These are phyloP conservation scores for Asterophora lycoperdoides DNA, from an alignment of 768 basidiomycete species.

Conservation along the genomic window DNA sequence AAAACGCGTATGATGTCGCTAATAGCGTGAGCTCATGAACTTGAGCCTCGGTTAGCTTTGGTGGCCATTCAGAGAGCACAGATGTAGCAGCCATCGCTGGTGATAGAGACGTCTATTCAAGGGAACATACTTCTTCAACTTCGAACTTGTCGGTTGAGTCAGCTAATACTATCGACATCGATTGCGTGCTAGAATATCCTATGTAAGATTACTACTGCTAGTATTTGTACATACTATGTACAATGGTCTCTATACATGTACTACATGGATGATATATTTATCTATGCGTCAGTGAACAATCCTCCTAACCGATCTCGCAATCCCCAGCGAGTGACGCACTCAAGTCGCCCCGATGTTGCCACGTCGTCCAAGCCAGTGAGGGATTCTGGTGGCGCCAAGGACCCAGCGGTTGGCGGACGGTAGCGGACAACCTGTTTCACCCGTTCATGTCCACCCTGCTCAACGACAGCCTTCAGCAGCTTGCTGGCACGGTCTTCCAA, in stretches of 20 bases:
- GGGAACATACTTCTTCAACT: too few relatives aligned
- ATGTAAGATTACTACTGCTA: neutral
- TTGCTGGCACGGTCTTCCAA: conserved; percentile 37
- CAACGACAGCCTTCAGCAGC: conserved; percentile 48
- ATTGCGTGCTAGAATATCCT: conserved; percentile 12
- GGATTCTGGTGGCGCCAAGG: conserved; percentile 14
- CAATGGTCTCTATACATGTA: neutral
- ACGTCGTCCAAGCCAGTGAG: conserved; percentile 5
- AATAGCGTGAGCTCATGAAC: conserved; percentile 54
- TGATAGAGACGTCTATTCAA: neutral
- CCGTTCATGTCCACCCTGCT: conserved; percentile 42
- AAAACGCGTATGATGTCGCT: conserved; percentile 80
- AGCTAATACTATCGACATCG: conserved; percentile 2
- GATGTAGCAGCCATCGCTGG: conserved; percentile 29
- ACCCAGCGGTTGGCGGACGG: conserved; percentile 19
- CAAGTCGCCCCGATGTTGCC: conserved; percentile 8
- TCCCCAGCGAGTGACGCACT: conserved; percentile 10
- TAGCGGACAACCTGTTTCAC: conserved; percentile 58
- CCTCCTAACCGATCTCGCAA: conserved; percentile 13
- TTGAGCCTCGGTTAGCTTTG: conserved; percentile 54
- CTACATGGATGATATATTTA: conserved; percentile 1
- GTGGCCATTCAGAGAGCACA: conserved; percentile 70
- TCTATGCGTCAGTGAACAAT: conserved; percentile 9
- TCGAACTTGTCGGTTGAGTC: conserved; percentile 3
- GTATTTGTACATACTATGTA: too few relatives aligned